phyloP scores from a whole-genome alignment of 768 basidiomycete genomes.

The Phaeotremella fagi region DNA sequence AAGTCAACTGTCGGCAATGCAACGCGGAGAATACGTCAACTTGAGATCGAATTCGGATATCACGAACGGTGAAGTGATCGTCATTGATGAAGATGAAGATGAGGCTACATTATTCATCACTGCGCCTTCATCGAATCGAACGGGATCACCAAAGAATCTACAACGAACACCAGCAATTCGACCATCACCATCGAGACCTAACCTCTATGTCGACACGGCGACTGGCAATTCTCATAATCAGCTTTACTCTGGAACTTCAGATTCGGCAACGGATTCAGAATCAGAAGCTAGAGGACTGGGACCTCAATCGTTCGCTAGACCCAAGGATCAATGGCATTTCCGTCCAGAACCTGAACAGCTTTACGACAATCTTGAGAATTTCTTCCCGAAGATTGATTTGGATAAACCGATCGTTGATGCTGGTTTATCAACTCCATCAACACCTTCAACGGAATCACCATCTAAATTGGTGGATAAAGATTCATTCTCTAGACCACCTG shows the following conservation, averaged over 20 bases:
- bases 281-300: conserved; percentile 27
- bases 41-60: conserved; percentile 2
- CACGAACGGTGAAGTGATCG: background rate
- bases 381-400: conserved; percentile 93
- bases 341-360: conserved; percentile 89
- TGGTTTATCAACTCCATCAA: conserved; percentile 27
- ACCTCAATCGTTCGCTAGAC: conserved; percentile 61
- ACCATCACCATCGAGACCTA: conserved; percentile 29
- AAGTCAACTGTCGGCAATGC: conserved; percentile 27
- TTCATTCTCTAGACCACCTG: conserved; percentile 9
- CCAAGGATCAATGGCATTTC: conserved; percentile 74
- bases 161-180: conserved; percentile 10
- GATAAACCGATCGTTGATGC: conserved; percentile 92
- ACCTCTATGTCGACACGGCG: conserved; percentile 26
- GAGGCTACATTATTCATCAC: conserved; percentile 45
- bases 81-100: conserved; percentile 27
- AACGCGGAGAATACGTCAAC: conserved; percentile 12
- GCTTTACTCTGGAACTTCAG: conserved; percentile 2
- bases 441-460: conserved; percentile 29
- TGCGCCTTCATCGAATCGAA: conserved; percentile 9
- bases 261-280: conserved; percentile 35
- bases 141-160: conserved; percentile 7
- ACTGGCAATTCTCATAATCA: too few species aligned
- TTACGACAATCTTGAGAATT: conserved; percentile 84
- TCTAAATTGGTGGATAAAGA: background rate